Evolutionary conservation across 805 yeast genomes (phyloP), one percentile per base, ranked within the genome.

Genomic region (Wickerhamomyces rabaulensis): DNA sequence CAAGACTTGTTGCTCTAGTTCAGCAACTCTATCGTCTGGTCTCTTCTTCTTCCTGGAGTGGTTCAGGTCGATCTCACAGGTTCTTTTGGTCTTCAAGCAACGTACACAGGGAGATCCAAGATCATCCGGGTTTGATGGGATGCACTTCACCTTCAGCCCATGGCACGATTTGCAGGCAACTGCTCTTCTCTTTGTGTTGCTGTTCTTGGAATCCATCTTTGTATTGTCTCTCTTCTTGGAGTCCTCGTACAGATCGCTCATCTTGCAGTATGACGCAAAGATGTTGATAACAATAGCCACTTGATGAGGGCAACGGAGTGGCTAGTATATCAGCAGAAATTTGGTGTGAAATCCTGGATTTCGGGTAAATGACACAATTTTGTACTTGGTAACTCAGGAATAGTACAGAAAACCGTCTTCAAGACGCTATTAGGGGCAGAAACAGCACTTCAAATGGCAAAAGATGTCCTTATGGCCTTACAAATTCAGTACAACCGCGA

Each of bases 121-220:
- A 48, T 82, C 76, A 26, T 69, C 41, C 0, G 69, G 67, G 58
- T 82, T 82, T 1, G 83, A 70, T 0, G 96, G 94, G 8, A 84
- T 79, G 64, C 97, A 90, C 55, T 84, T 80, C 29, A 90, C 96
- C 60, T 90, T 90, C 43, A 88, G 72, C 0, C 86, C 63, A 57
- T 92, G 95, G 60, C 97, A 90, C n/a, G 79, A 70, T 52, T 76
- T 79, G 61, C 87, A 82, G 2, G 87, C 87, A 13, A 78, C 80
- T 0, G 82, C 64, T 27, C 63, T 43, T 42, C 63, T 50, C 48
- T 58, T 58, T 19, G 43, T 43, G 9, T 21, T n/a, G 16, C 22
- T 16, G n/a, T 25, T 12, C 19, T 36, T 36, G 3, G 39, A 20
- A 3, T 36, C 23, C 19, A 19, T 9, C 23, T 3, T 36, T 21